Conservation (phyloP, 768 basidiomycete genomes). For the Termitomyces sp. region DNA sequence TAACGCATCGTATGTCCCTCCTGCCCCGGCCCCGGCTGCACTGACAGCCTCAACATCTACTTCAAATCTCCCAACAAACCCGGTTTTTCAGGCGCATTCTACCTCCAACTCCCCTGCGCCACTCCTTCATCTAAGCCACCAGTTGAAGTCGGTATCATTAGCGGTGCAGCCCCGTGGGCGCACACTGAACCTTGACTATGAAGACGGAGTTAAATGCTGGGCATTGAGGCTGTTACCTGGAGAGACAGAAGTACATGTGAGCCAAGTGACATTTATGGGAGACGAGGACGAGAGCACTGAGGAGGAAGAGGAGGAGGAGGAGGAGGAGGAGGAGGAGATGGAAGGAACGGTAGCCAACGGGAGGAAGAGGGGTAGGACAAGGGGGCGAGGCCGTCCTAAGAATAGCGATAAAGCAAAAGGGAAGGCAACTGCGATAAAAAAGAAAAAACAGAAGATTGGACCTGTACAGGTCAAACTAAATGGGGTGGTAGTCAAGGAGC, state of each 20-base stretch:
- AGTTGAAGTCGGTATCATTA: conserved; percentile 51
- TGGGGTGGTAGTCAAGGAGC: conserved; percentile 44
- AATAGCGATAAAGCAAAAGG: conserved; percentile 21
- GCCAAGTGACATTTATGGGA: conserved; percentile 49
- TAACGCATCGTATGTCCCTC: conserved; percentile 47
- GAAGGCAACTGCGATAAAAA: conserved; percentile 32
- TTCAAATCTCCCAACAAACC: conserved; percentile 20
- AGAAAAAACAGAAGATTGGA: conserved; percentile 46
- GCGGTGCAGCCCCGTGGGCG: conserved; percentile 59
- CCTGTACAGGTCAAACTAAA: conserved; percentile 66
- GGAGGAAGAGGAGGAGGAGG: conserved; percentile 43
- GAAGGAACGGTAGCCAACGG: conserved; percentile 41
- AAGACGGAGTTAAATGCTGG: conserved; percentile 75
- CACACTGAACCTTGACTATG: conserved; percentile 53
- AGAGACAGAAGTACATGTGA: conserved; percentile 55
- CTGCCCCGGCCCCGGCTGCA: conserved; percentile 21
- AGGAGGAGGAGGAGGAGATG: conserved; percentile 42
- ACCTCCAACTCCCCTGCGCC: conserved; percentile 38
- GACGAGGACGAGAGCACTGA: conserved; percentile 59
- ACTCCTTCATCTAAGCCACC: conserved; percentile 35
- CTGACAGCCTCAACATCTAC: conserved; percentile 18
- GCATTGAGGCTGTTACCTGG: conserved; percentile 54
- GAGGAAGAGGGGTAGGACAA: conserved; percentile 36
- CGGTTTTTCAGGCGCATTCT: conserved; percentile 23
- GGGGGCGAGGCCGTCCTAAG: conserved; percentile 33